Conservation (phyloP, 208 protist genomes). For the Crithidia thermophila region DNA sequence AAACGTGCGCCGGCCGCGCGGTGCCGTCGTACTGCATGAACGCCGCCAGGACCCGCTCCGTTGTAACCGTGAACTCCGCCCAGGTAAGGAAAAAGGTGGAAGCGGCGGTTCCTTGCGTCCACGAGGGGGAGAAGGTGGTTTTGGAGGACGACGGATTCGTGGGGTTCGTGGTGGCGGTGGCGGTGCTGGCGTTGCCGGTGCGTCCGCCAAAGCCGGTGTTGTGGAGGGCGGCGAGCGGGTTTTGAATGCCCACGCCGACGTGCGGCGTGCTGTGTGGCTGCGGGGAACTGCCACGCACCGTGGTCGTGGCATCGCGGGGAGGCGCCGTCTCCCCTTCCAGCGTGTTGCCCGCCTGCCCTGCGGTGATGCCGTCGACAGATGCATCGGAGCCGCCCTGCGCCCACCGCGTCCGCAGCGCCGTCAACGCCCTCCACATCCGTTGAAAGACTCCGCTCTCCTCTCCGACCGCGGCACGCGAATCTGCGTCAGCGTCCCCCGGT, state of each 20-base stretch:
- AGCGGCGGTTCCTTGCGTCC: neutral
- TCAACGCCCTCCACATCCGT: neutral
- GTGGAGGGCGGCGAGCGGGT: neutral
- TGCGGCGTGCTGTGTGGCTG: no score
- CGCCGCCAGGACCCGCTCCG: conserved; percentile 36
- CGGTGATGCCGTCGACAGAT: no score
- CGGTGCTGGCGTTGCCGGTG: neutral
- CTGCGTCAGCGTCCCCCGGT: no score
- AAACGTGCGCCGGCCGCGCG: conserved; percentile 22
- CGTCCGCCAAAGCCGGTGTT: no score
- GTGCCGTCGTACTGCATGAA: conserved; percentile 61
- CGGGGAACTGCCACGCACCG: no score
- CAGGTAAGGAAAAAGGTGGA: neutral
- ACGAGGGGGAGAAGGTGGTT: neutral
- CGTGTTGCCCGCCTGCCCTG: neutral
- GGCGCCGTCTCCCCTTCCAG: neutral
- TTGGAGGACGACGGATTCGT: neutral
- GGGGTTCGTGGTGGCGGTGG: neutral
- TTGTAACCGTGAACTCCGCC: conserved; percentile 27
- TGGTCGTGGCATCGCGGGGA: no score
- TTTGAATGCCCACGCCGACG: neutral
- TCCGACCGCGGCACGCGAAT: no score
- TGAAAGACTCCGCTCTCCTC: no score
- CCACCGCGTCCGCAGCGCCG: neutral
- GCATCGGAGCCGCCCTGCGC: neutral